Evolutionary conservation across 2,329 filamentous ascomycete species (phyloP).

Genomic region (Xylariaceae sp.): DNA sequence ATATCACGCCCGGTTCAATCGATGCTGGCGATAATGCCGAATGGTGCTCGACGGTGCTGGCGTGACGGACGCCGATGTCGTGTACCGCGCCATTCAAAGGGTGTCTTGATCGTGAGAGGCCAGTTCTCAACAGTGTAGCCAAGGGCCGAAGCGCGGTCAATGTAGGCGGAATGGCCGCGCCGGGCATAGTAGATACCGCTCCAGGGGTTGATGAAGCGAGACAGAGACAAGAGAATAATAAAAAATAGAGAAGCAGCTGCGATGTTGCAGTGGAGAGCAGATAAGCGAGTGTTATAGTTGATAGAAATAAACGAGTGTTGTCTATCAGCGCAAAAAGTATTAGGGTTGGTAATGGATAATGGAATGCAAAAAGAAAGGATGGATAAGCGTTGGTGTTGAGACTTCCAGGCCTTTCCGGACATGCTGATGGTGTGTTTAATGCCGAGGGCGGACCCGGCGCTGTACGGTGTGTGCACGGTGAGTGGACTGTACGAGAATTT

Average conservation of each 20-base stretch:
- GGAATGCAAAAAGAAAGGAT: neutral
- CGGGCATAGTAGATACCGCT: conserved; percentile 26
- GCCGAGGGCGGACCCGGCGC: no score
- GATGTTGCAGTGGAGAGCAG: neutral
- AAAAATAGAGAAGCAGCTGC: neutral
- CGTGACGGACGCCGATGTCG: conserved; percentile 24
- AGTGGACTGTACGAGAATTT: no score
- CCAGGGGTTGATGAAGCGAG: neutral
- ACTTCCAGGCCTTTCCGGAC: no score
- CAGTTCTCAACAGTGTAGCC: conserved; percentile 23
- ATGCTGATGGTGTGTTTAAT: no score
- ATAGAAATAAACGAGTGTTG: neutral
- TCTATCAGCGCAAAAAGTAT: neutral
- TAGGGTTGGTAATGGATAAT: neutral
- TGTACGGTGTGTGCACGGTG: no score
- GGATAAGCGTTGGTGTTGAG: neutral
- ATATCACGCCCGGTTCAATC: conserved; percentile 30
- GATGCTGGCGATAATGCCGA: conserved; percentile 17
- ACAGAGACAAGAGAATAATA: neutral
- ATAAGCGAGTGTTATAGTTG: neutral
- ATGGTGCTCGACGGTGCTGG: conserved; percentile 27
- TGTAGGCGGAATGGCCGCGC: conserved; percentile 27
- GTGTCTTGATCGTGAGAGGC: conserved; percentile 26
- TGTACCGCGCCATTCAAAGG: conserved; percentile 16
- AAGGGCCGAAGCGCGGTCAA: conserved; percentile 31